These are phyloP conservation scores for Boletus mariae DNA, from an alignment of 1,284 basidiomycete genomes.

Conservation along the genomic window DNA sequence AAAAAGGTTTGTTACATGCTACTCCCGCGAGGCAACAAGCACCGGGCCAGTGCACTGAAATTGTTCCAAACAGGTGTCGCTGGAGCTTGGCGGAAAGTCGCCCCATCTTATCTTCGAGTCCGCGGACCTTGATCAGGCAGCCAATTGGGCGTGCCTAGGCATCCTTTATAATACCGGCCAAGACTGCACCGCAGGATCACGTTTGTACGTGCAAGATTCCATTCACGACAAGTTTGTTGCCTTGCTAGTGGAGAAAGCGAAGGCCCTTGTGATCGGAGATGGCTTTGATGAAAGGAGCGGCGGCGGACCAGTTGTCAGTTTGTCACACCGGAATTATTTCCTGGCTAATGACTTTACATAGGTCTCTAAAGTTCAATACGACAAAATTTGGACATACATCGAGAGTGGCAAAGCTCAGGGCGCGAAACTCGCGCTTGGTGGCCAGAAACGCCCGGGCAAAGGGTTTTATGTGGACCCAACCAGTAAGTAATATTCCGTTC, in stretches of 20 bases:
- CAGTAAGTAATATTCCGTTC: conserved; percentile 43
- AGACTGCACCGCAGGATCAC: conserved; percentile 85
- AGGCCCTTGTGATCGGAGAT: conserved; percentile 72
- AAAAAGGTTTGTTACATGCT: conserved; percentile 60
- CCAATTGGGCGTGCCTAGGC: conserved; percentile 81
- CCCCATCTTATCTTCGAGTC: conserved; percentile 84
- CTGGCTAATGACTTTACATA: conserved; percentile 28
- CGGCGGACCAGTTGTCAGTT: conserved; percentile 76
- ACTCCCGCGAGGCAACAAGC: conserved; percentile 23
- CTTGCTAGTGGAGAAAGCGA: conserved; percentile 64
- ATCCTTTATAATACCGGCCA: conserved; percentile 84
- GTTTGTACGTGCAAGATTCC: conserved; percentile 81
- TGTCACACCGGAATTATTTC: conserved; percentile 3
- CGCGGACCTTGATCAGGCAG: conserved; percentile 82
- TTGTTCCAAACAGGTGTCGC: conserved; percentile 58
- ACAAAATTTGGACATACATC: conserved; percentile 88
- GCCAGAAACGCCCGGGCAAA: conserved; percentile 63
- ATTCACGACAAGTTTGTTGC: conserved; percentile 81
- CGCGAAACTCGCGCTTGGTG: conserved; percentile 78
- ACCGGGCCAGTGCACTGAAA: conserved; percentile 13
- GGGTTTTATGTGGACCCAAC: conserved; percentile 78
- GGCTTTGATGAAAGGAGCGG: conserved; percentile 72
- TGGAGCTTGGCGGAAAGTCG: conserved; percentile 96
- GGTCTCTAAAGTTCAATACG: conserved; percentile 84
- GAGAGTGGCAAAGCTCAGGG: conserved; percentile 83